phyloP scores from a whole-genome alignment of 2,329 filamentous ascomycete genomes.

The Colletotrichum sp. region DNA sequence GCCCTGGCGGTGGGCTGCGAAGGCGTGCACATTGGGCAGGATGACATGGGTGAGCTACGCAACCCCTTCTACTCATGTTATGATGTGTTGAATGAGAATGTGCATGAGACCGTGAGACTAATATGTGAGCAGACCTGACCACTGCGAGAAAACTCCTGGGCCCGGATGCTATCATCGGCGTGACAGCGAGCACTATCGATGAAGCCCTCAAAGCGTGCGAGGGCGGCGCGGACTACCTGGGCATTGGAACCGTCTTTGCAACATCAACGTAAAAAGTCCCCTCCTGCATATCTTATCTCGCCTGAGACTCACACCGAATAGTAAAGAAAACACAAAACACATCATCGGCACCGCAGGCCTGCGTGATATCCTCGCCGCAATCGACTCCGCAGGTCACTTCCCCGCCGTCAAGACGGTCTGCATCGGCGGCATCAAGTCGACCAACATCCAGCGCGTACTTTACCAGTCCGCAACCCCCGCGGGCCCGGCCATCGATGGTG shows the following conservation, averaged over 20 bases:
- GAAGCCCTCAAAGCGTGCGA: constrained; percentile 76
- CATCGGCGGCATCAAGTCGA: constrained; percentile 85
- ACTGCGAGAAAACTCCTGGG: constrained; percentile 78
- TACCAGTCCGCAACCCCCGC: constrained; percentile 64
- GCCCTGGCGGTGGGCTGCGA: constrained; percentile 85
- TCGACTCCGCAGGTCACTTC: constrained; percentile 53
- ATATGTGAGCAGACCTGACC: constrained; percentile 51
- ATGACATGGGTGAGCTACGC: constrained; percentile 75
- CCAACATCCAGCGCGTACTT: constrained; percentile 76
- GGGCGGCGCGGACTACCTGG: constrained; percentile 87
- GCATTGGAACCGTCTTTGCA: constrained; percentile 87
- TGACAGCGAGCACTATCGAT: constrained; percentile 77
- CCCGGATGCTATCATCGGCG: constrained; percentile 80
- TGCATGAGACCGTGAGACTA: not conserved
- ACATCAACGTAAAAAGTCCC: constrained; percentile 71
- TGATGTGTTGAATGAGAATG: not conserved
- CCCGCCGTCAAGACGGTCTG: constrained; percentile 69
- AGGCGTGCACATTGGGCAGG: constrained; percentile 93
- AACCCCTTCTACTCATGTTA: not conserved
- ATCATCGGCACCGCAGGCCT: constrained; percentile 79
- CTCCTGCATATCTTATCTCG: not conserved
- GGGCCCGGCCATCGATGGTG: constrained; percentile 72
- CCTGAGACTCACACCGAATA: constrained; percentile 33
- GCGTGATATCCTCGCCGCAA: constrained; percentile 66
- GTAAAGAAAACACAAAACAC: constrained; percentile 85